Evolutionary conservation across 441 rosid species (phyloP).

Genomic region (Mallotus japonicus): DNA sequence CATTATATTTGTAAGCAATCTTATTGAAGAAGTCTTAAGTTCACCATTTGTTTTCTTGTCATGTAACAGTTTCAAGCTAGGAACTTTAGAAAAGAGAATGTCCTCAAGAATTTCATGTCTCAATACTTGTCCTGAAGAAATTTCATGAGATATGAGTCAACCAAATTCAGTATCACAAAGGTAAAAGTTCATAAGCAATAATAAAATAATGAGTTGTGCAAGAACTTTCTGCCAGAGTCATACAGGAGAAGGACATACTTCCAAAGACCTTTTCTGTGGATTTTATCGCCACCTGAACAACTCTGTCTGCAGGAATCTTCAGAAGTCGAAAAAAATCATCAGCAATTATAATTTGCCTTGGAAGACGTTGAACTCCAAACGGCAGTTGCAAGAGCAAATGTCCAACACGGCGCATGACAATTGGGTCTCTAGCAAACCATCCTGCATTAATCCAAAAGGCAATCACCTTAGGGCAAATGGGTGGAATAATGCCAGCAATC

Average conservation of each 20-base stretch:
- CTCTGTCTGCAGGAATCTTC: conserved; percentile 68
- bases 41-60: conserved; percentile 46
- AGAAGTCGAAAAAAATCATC: conserved; percentile 83
- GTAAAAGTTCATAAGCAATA: conserved; percentile 3
- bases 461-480: conserved; percentile 8
- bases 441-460: conserved; percentile 47
- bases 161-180: not conserved
- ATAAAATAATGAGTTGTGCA: conserved; percentile 9
- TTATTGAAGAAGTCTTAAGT: conserved; percentile 43
- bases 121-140: conserved; percentile 67
- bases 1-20: conserved; percentile 57
- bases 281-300: conserved; percentile 65
- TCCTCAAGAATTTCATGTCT: conserved; percentile 74
- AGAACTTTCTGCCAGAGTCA: conserved; percentile 2
- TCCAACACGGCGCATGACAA: conserved; percentile 75
- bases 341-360: conserved; percentile 82
- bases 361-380: conserved; percentile 69
- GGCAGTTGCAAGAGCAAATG: conserved; percentile 90
- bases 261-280: conserved; percentile 86
- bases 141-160: conserved; percentile 23
- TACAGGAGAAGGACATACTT: conserved; percentile 52
- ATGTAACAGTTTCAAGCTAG: conserved; percentile 73
- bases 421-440: conserved; percentile 91
- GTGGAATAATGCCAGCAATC: not conserved
- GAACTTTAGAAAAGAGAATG: conserved; percentile 63